Evolutionary conservation across 1,284 basidiomycete species (phyloP), one percentile per base, ranked within the genome.

Genomic region (Puccinia sorghi): DNA sequence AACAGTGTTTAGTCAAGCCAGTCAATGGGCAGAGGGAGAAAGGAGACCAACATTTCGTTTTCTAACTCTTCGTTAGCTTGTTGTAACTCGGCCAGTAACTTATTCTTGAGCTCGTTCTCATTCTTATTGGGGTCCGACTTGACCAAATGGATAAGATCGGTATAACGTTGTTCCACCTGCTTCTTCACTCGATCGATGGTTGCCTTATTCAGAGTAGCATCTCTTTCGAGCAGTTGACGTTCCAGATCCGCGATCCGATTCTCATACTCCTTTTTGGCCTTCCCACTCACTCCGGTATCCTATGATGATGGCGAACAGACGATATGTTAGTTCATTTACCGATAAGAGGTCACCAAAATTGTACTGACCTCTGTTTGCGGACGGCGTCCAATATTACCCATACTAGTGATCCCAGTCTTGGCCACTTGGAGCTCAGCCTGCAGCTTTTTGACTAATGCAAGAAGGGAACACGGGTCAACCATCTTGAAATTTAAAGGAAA

Each of bases 81-180:
- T 81, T 90, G 88, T 37, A 93, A 86, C 83, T 93, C 91, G 61
- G 88, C 88, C 41, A 93, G 85, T 2, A 93, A 85, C 50, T 89
- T 88, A 54, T 88, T 87, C 13, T 57, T 59, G 43, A 78, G 70
- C 15, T 37, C 76, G 80, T 92, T 90, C 66, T 87, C 86, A 12
- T 89, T 88, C 15, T 86, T 87, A 76, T 86, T 87, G 66, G 86
- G 87, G 17, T 69, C 57, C 6, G 72, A 73, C 85, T 89, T 86
- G 78, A 92, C 88, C 15, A 91, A 85, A 20, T 88, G 86, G 7
- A 90, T 89, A 59, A 92, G 88, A 81, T 92, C 90, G 27, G 88
- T 88, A 81, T 91, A 90, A 79, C 91, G 90, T 27, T 87, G 88
- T 81, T 90, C 89, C 32, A 91, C 87, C 69, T 88, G 89, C 59